A percentile compares a stretch with the other conserved stretches of the same genome.
Conservation (phyloP, 345 rosid genomes). For the Eucalyptus globulus region DNA sequence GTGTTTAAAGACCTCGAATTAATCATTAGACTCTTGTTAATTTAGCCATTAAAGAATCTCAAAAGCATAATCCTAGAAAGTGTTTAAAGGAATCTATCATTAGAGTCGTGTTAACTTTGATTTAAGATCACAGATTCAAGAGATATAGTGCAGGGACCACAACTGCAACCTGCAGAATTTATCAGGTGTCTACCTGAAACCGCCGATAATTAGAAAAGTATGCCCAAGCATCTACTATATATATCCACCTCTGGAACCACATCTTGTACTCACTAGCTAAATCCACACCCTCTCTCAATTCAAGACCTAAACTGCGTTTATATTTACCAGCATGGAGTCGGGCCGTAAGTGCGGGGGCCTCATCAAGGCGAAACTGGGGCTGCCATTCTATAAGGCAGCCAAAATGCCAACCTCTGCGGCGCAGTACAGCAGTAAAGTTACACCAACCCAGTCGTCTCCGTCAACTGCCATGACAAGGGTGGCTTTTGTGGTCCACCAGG, state of each 20-base stretch:
- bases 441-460: conserved; percentile 6
- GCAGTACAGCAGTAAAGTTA: conserved; percentile 10
- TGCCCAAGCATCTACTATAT: conserved; percentile 1
- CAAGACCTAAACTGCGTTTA: not conserved
- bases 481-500: conserved; percentile 10
- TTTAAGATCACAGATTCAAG: not conserved
- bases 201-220: not conserved
- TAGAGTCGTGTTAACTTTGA: conserved; percentile 1
- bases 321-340: conserved; percentile 23
- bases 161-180: not conserved
- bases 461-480: conserved; percentile 3
- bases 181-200: conserved; percentile 11
- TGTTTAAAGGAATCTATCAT: not conserved
- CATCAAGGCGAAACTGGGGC: conserved; percentile 32
- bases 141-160: conserved; percentile 22
- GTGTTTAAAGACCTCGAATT: not conserved
- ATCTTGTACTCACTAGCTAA: not conserved
- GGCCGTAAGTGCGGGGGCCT: conserved; percentile 35
- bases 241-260: not conserved
- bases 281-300: not conserved
- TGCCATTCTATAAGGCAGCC: conserved; percentile 19
- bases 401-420: conserved; percentile 5
- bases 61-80: not conserved
- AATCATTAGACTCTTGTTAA: not conserved
- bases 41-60: not conserved